These are phyloP conservation scores for Backusella morwellensis DNA, from an alignment of 192 early-diverging fungal species.

Conservation along the genomic window DNA sequence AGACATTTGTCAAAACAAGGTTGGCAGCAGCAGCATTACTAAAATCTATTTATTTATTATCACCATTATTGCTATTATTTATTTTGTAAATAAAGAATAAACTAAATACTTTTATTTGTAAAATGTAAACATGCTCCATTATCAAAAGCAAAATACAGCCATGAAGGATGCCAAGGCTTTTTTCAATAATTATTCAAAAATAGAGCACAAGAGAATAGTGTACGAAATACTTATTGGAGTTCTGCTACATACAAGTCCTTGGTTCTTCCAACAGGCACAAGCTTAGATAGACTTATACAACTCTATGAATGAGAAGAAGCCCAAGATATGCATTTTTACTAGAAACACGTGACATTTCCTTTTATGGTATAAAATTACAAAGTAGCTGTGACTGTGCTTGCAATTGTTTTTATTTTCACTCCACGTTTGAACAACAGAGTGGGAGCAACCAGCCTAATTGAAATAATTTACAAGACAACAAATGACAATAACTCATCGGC, in stretches of 20 bases:
- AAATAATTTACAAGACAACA: neutral
- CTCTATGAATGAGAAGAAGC: neutral
- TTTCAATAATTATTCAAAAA: too few relatives aligned
- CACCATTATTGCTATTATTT: neutral
- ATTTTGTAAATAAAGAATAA: constrained; percentile 7
- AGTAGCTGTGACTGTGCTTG: neutral
- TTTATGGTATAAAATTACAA: too few relatives aligned
- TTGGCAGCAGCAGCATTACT: constrained; percentile 8
- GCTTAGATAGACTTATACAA: too few relatives aligned
- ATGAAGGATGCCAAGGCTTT: too few relatives aligned
- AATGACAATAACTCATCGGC: constrained; percentile 42
- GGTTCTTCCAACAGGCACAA: too few relatives aligned
- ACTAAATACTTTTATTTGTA: neutral
- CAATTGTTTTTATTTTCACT: neutral
- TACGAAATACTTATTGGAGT: too few relatives aligned
- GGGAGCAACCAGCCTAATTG: neutral
- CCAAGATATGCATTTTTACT: neutral
- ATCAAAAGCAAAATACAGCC: too few relatives aligned
- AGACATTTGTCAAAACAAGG: constrained; percentile 11
- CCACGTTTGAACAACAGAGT: neutral
- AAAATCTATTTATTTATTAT: neutral
- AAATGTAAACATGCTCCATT: too few relatives aligned
- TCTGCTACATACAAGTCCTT: too few relatives aligned
- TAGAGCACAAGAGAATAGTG: too few relatives aligned
- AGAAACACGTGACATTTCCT: too few relatives aligned